Percentiles rank a stretch among this genome's conserved stretches.
These are phyloP conservation scores for Harringtonia lauricola DNA, from an alignment of 2,329 filamentous ascomycete species.

Conservation along the genomic window DNA sequence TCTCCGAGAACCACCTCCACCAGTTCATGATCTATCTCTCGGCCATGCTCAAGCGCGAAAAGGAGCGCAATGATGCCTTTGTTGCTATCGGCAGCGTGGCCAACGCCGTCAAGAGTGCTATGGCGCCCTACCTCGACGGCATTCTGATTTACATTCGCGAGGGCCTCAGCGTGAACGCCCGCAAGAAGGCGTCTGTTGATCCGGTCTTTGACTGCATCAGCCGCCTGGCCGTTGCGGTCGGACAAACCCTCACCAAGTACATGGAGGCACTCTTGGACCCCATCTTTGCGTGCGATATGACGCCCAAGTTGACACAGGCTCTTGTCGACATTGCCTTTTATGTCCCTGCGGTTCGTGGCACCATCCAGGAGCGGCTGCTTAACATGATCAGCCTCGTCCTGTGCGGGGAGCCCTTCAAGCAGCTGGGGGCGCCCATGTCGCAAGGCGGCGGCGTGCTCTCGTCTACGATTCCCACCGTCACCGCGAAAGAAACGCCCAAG, in stretches of 20 bases:
- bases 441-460: slow-evolving; percentile 4
- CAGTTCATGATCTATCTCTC: slow-evolving; percentile 97
- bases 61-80: slow-evolving; percentile 89
- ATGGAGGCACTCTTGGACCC: slow-evolving; percentile 93
- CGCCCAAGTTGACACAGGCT: slow-evolving; percentile 86
- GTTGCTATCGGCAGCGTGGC: slow-evolving; percentile 93
- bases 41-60: slow-evolving; percentile 86
- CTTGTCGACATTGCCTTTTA: slow-evolving; percentile 98
- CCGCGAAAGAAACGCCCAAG: slow-evolving; percentile 69
- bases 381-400: slow-evolving; percentile 93
- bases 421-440: slow-evolving; percentile 67
- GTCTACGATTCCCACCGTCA: slow-evolving; percentile 19
- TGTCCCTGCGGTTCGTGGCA: slow-evolving; percentile 85
- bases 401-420: slow-evolving; percentile 84
- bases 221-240: slow-evolving; percentile 87
- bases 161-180: slow-evolving; percentile 71
- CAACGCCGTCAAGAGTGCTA: slow-evolving; percentile 89
- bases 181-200: slow-evolving; percentile 51
- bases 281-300: slow-evolving; percentile 93
- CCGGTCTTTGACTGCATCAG: slow-evolving; percentile 98
- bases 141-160: slow-evolving; percentile 91
- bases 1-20: slow-evolving; percentile 77
- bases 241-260: slow-evolving; percentile 94
- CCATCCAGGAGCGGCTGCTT: slow-evolving; percentile 85
- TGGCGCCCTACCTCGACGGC: slow-evolving; percentile 88